Percentiles rank a stretch among this genome's conserved stretches.
Evolutionary conservation across 371 early-diverging fungal species (phyloP).

Genomic region (Syncephalis fuscata): DNA sequence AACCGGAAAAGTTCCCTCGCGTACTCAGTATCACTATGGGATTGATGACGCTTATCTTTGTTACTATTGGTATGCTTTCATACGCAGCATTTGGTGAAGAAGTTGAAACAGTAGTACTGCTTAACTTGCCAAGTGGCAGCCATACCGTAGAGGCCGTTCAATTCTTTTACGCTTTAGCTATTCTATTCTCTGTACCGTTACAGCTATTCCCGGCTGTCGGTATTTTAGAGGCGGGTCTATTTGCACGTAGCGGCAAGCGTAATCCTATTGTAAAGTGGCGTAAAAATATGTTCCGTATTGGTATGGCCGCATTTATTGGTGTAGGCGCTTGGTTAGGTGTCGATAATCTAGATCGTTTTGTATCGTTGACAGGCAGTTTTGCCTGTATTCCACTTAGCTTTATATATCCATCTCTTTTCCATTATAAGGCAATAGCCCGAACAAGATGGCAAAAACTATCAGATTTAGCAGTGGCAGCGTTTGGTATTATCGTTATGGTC

Average conservation of each 20-base stretch:
- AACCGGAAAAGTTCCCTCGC: constrained; percentile 54
- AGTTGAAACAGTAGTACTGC: constrained; percentile 58
- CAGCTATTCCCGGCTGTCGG: constrained; percentile 71
- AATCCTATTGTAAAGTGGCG: constrained; percentile 65
- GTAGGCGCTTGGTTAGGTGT: constrained; percentile 56
- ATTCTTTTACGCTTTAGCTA: constrained; percentile 69
- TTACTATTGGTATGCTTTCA: constrained; percentile 55
- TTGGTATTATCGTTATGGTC: constrained; percentile 53
- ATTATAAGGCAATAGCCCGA: constrained; percentile 36
- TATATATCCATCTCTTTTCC: constrained; percentile 72
- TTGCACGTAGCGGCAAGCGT: constrained; percentile 44
- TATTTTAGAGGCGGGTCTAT: constrained; percentile 62
- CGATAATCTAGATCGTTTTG: constrained; percentile 64
- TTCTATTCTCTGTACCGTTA: constrained; percentile 67
- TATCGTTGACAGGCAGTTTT: constrained; percentile 59
- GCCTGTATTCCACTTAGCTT: constrained; percentile 57
- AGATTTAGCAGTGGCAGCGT: constrained; percentile 39
- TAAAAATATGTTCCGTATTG: constrained; percentile 64
- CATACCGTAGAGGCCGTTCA: constrained; percentile 46
- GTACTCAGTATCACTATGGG: constrained; percentile 47
- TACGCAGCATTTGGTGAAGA: constrained; percentile 65
- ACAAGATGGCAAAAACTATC: constrained; percentile 18
- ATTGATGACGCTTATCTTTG: constrained; percentile 48
- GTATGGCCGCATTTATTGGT: constrained; percentile 41
- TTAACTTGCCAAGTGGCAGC: constrained; percentile 55